Evolutionary conservation across 768 basidiomycete species (phyloP).

Genomic region (Asterophora lycoperdoides): DNA sequence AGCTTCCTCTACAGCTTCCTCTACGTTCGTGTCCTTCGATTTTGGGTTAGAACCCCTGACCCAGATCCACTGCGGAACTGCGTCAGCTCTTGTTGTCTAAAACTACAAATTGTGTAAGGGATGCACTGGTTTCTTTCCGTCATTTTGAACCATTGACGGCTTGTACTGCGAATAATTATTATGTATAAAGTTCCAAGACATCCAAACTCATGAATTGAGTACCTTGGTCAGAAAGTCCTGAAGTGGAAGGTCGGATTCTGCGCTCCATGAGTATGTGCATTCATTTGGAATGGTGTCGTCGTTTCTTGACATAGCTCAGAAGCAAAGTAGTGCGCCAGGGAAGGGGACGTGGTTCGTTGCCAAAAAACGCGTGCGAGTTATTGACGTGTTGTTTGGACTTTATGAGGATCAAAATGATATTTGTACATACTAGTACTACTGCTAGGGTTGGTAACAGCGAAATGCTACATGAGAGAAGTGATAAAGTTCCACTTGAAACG

Average conservation of each 20-base stretch:
- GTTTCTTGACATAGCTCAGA: slow-evolving; percentile 16
- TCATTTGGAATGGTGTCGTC: slow-evolving; percentile 38
- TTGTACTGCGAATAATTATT: slow-evolving; percentile 43
- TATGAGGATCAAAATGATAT: too few species aligned
- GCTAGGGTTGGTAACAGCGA: too few species aligned
- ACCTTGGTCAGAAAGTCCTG: slow-evolving; percentile 57
- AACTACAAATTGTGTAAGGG: background rate
- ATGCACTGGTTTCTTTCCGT: slow-evolving; percentile 69
- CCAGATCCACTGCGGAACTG: slow-evolving; percentile 61
- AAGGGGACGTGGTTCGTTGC: background rate
- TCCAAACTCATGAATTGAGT: background rate
- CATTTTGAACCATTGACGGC: slow-evolving; percentile 76
- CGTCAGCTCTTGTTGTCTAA: background rate
- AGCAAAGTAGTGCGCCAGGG: background rate
- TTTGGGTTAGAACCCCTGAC: slow-evolving; percentile 29
- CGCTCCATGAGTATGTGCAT: slow-evolving; percentile 53
- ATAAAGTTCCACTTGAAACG: too few species aligned
- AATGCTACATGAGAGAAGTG: too few species aligned
- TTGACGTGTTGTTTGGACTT: slow-evolving; percentile 10
- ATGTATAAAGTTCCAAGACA: background rate
- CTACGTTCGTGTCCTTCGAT: slow-evolving; percentile 18
- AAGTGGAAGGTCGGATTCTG: slow-evolving; percentile 37
- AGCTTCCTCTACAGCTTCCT: slow-evolving; percentile 45
- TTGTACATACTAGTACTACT: too few species aligned
- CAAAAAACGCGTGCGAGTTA: background rate